Evolutionary conservation across 2,329 filamentous ascomycete genomes (phyloP), one percentile per base, ranked within the genome.

Genomic region (Cladosporium sp.): DNA sequence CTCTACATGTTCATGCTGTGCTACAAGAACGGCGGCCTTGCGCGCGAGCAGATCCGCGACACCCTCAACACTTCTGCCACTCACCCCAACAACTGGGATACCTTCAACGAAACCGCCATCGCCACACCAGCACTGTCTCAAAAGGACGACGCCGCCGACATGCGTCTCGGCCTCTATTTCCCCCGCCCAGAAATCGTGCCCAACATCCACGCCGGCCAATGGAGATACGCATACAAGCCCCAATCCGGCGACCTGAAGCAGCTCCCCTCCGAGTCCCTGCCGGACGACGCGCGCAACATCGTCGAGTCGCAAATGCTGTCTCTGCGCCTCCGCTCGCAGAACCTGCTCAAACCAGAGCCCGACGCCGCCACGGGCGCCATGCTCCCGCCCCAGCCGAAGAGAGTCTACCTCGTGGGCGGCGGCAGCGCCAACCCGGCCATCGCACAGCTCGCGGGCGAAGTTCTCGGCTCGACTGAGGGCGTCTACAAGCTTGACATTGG

Each of bases 1-100:
- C 80, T 96, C 54, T 96, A 95, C 79, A 97, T 99, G 93, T 97
- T 99, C 72, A 99, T 99, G 93, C 83, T 99, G 30, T 99, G 93
- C 78, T 99, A 97, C 77, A 97, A 97, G 73, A 99, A 99, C 71
- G 93, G 93, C 59, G 90, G 90, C 2, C 82, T 97, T 1, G 92
- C 93, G 2, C 86, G 93, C 39, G 93, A 99, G 68, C 84, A 88
- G 62, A 82, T 97, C 55, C 86, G 93, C 49, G 89, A 99, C 65
- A 78, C 81, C 0, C 81, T 97, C 47, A 86, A 89, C 55, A 61
- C 67, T 36, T 68, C 73, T 18, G 70, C 72, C 20, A 68, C 74
- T 8, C 24, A 52, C 42, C 27, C 42, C 13, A 58, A 69, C 4
- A 74, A 77, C 9, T 99, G 93, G 93, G 80, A 82, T 44, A 77